A percentile compares a stretch with the other conserved stretches of the same genome.
Evolutionary conservation across 176 grass and related monocot species (phyloP).

Genomic region (Ananas comosus): DNA sequence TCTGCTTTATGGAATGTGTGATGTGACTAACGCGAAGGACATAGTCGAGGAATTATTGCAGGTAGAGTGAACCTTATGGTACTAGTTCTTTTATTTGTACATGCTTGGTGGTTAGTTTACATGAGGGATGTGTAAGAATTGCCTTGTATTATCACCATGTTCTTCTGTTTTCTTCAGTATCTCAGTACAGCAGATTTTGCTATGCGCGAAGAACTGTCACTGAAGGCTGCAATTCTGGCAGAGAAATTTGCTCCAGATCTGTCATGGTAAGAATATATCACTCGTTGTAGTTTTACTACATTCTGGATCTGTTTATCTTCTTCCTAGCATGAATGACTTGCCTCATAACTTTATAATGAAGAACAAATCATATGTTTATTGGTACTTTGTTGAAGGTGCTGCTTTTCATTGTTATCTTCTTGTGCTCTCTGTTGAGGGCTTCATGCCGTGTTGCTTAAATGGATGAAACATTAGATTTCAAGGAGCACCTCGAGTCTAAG

Average conservation of each 20-base stretch:
- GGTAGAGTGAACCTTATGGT: conserved; percentile 42
- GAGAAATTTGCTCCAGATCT: conserved; percentile 99
- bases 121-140: conserved; percentile 3
- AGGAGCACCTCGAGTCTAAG: too few species aligned
- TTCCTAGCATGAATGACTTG: neutral
- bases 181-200: conserved; percentile 94
- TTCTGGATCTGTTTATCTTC: neutral
- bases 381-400: neutral
- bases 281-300: neutral
- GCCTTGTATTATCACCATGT: conserved; percentile 14
- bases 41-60: conserved; percentile 98
- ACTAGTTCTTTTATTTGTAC: neutral
- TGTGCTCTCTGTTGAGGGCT: neutral
- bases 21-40: conserved; percentile 97
- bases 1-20: conserved; percentile 98
- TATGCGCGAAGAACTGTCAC: conserved; percentile 93
- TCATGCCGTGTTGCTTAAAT: neutral
- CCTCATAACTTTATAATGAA: neutral
- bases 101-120: neutral
- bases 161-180: conserved; percentile 48
- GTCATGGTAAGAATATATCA: conserved; percentile 52
- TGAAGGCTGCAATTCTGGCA: conserved; percentile 93
- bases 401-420: neutral
- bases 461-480: neutral
- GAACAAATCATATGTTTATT: neutral